Base-by-base conservation (phyloP, 2,329 filamentous ascomycete genomes). In the Alternaria alternata region DNA sequence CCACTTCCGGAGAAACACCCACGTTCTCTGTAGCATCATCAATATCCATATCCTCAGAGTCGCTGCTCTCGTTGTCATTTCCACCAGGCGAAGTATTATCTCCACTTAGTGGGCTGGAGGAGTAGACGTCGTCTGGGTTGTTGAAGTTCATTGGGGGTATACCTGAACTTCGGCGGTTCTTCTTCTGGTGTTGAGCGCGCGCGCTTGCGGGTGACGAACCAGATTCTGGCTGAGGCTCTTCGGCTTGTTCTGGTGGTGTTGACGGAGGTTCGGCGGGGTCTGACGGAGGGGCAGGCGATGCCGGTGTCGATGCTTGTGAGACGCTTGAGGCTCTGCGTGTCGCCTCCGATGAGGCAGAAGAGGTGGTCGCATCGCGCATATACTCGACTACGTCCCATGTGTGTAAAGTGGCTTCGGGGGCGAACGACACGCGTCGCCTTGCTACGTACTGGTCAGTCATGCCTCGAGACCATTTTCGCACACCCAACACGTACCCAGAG, bases 361-460 rank as follows among this genome's bases (percentile, higher is more conserved):
- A 90, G 11, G 88, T 91, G 1, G 93, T 96, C 20, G 92, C 92
- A 75, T 97, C 94, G 73, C 94, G 93, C 75, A 89, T 86, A 64
- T 94, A 91, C 73, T 98, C 94, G 44, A 97, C 88, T 57, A 95
- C 94, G 74, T 98, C 94, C 85, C 96, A 98, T 0, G 95, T 99
- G 76, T 99, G 95, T 36, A 99, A 85, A 4, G 95, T 99, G 12
- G 95, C 95, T 80, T 99, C 95, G 1, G 95, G 95, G 5, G 95
- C 95, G 79, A 99, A 99, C 0, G 94, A 98, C 34, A 99, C 95
- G 74, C 95, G 89, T 72, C 95, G 89, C 76, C 95, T 96, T 48
- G 94, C 87, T 86, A 61, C 41, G 22, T 46, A 30, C 11, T 6
- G 16, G 64, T 75, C 34, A 75, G 66, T 51, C 24, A 22, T 14